Base-by-base conservation (phyloP, 768 basidiomycete genomes). In the Chiua virens region DNA sequence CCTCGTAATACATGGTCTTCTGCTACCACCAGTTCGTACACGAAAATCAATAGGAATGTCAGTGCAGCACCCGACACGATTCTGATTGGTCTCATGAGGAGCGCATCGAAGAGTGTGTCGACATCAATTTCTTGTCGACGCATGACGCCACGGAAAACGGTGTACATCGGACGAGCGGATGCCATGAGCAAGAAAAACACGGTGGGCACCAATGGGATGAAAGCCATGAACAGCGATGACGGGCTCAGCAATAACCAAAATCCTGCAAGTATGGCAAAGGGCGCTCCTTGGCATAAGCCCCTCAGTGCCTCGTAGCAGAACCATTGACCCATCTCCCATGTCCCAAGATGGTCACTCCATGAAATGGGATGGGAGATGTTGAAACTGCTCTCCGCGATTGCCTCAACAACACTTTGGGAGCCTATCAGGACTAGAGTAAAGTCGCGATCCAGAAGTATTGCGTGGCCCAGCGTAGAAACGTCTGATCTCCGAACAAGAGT, bases 331-430 rank as follows among this genome's bases (percentile, higher is more conserved):
- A 27, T 9, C n/a, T 51, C 17, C 43, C 36, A 45, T 28, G 3
- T 20, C n/a, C 4, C 10, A 13, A 43, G 9, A 10, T 35, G 50
- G 11, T 25, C 5, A 28, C 15, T 43, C 35, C 39, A 39, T n/a
- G 40, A 1, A 22, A 47, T 13, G 13, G 25, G 21, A 27, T 38
- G 44, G 35, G 35, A 49, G 22, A 45, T 38, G 25, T 15, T 22
- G 39, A 56, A 56, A 6, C 35, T 20, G 10, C 50, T 35, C 36
- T 48, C 50, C 20, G 47, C 38, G 20, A 53, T 41, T 17, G 51
- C 42, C 13, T 56, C 50, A 2, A 53, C 51, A 8, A 45, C 15
- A 15, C 20, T 36, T 25, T 38, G 47, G 44, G 15, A 22, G 15
- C 51, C 55, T 1, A 9, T 41, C 14, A 48, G 10, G 7, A 56